Evolutionary conservation across 495 filamentous ascomycete genomes (phyloP), one percentile per base, ranked within the genome.

Genomic region (Sabuloglossum arenarium): DNA sequence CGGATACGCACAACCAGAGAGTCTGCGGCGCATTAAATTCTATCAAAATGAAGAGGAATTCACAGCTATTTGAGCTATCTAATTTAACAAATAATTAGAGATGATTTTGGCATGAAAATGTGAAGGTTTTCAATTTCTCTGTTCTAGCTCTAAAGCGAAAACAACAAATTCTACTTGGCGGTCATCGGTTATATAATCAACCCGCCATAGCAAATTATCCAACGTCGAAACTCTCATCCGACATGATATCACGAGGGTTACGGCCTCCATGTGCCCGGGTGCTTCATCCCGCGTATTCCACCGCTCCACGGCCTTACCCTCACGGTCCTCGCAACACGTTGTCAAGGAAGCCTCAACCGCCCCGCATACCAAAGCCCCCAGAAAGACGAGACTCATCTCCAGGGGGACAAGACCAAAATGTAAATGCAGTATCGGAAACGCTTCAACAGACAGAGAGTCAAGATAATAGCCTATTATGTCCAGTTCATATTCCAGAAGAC

Each of bases 401-500:
- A 1, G 51, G 31, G 21, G 29, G 32, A 19, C 29, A 54, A 11
- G 21, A 12, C 4, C 19, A 19, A 12, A 56, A 56, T 28, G 24
- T 53, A 14, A 42, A 30, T 8, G 54, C 31, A n/a, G 54, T 58
- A 4, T 58, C 56, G 9, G 46, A 58, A 1, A 23, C 56, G 11
- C 31, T 58, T 1, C 53, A 43, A 14, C 29, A 28, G 29, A 54
- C 53, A 3, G 29, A 46, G 28, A 30, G 12, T 29, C 4, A 57
- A 58, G 32, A 56, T 25, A 59, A 59, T 46, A 57, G 28, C 14
- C 32, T 59, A 19, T 21, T 59, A 21, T 12, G 25, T 11, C 57
- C 57, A 39, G 57, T 84, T 25, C 66, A 80, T 60, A 71, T 83
- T 19, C 80, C 80, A 25, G 74, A 81, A 66, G 78, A 83, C 57